A percentile compares a stretch with the other conserved stretches of the same genome.
These are phyloP conservation scores for Saccharomyces kudriavzevii DNA, from an alignment of 805 yeast species.

Conservation along the genomic window DNA sequence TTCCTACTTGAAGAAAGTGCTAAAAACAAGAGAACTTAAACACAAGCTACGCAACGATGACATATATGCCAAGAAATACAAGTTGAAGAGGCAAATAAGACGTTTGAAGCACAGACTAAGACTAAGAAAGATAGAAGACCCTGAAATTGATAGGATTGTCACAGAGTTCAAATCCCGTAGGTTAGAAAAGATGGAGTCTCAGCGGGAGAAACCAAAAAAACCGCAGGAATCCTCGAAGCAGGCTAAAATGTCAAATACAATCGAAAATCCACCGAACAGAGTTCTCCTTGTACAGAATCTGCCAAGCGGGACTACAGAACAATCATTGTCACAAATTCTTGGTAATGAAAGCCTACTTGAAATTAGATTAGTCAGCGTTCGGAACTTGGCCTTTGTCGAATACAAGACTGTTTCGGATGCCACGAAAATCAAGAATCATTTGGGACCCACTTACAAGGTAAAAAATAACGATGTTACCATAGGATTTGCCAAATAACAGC, in stretches of 20 bases:
- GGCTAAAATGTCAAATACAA: conserved; percentile 8
- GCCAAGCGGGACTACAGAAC: conserved; percentile 37
- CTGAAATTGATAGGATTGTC: conserved; percentile 7
- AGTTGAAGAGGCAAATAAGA: conserved; percentile 17
- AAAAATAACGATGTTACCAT: conserved; percentile 12
- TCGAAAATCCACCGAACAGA: conserved; percentile 57
- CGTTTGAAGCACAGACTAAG: conserved; percentile 19
- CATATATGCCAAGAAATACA: background rate
- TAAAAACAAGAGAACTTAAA: conserved; percentile 6
- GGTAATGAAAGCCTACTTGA: conserved; percentile 53
- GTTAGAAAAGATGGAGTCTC: background rate
- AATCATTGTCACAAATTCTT: conserved; percentile 41
- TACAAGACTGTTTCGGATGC: conserved; percentile 53
- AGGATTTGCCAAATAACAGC: conserved; percentile 23
- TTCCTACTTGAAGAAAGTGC: conserved; percentile 3
- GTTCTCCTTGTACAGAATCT: conserved; percentile 59
- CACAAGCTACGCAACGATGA: conserved; percentile 4
- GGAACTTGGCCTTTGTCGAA: conserved; percentile 75
- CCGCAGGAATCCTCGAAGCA: conserved; percentile 1
- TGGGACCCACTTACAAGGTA: conserved; percentile 11
- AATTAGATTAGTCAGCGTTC: conserved; percentile 55
- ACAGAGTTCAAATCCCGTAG: conserved; percentile 1
- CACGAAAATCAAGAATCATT: conserved; percentile 11
- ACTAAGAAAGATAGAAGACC: conserved; percentile 13
- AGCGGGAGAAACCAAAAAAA: conserved; percentile 1